Base-by-base conservation (phyloP, 148 eudicot genomes). In the Gaultheria prostrata region DNA sequence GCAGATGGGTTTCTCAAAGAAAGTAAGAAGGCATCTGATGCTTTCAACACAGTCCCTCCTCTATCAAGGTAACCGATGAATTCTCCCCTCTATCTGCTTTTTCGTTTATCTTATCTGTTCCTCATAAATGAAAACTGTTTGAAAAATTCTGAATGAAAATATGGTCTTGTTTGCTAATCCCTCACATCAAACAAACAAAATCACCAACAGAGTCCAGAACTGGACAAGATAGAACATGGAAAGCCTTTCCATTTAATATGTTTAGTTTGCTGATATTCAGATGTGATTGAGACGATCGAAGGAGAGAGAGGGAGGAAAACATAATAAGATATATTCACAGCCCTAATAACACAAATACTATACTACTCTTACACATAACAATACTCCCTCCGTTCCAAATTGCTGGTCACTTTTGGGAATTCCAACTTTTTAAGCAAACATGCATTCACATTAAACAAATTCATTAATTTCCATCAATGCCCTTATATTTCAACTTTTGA, bases 1-100 rank as follows among this genome's bases (percentile, higher is more conserved):
- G 98, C 98, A 33, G 99, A 95, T 72, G 99, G 91, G 90, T 94
- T 90, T 88, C 95, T 97, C 39, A 95, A 97, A 82, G 98, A 97
- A 87, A 91, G 97, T 84, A 97, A 97, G 83, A 97, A 91, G 87
- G 86, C 92, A 32, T 92, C 90, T 86, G 99, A 97, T 88, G 93
- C 94, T 82, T 97, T 97, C 85, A 91, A 97, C 82, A 81, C 82
- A 50, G 87, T 93, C 43, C 83, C 90, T 85, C 99, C 99, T 83
- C 76, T 93, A 71, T 97, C 99, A 78, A 90, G 98, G 99, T 97
- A 91, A 73, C 69, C 48, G 20, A 59, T 69, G 78, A 79, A 18
- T 30, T 61, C 45, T 54, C 32, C 49, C 26, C 45, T 45, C 43
- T 45, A 26, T 54, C 30, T 33, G 17, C 43, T 77, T 18, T 73